Conservation (phyloP, 2,329 filamentous ascomycete genomes). For the Saccharata proteae region DNA sequence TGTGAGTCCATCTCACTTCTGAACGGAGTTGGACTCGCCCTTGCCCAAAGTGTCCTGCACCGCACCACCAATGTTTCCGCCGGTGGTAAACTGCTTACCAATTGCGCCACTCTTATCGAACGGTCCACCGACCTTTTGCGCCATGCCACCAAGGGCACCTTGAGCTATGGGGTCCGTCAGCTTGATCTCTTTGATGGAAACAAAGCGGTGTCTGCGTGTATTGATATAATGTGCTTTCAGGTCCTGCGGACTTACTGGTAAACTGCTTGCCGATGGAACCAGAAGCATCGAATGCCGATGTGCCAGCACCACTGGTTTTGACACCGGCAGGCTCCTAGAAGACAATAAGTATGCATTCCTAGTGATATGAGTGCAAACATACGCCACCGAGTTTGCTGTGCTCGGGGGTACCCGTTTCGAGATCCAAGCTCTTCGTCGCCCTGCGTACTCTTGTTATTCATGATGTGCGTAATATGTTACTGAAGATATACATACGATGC, state of each 20-base stretch:
- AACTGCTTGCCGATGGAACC: slow-evolving; percentile 25
- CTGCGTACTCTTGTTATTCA: slow-evolving; percentile 4
- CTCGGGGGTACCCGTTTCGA: slow-evolving; percentile 15
- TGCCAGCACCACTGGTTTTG: background rate
- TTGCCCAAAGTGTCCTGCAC: slow-evolving; percentile 21
- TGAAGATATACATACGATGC: slow-evolving; percentile 10
- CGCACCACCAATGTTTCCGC: slow-evolving; percentile 24
- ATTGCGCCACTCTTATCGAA: slow-evolving; percentile 23
- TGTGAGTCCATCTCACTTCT: background rate
- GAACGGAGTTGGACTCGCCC: slow-evolving; percentile 3
- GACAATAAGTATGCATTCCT: background rate
- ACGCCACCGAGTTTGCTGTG: slow-evolving; percentile 12
- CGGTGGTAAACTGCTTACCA: slow-evolving; percentile 26
- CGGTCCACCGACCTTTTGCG: slow-evolving; percentile 26
- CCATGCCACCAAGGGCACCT: slow-evolving; percentile 23
- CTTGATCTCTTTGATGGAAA: slow-evolving; percentile 10
- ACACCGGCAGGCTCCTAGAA: slow-evolving; percentile 1
- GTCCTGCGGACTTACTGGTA: slow-evolving; percentile 12
- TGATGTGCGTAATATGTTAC: background rate
- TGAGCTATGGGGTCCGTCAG: slow-evolving; percentile 12
- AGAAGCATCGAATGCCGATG: slow-evolving; percentile 17
- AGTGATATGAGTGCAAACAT: background rate
- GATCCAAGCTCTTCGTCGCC: slow-evolving; percentile 10
- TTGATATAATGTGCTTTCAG: background rate
- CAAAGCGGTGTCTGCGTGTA: no score